phyloP scores from a whole-genome alignment of 164 flowering plant species.

The Dillenia turbinata region DNA sequence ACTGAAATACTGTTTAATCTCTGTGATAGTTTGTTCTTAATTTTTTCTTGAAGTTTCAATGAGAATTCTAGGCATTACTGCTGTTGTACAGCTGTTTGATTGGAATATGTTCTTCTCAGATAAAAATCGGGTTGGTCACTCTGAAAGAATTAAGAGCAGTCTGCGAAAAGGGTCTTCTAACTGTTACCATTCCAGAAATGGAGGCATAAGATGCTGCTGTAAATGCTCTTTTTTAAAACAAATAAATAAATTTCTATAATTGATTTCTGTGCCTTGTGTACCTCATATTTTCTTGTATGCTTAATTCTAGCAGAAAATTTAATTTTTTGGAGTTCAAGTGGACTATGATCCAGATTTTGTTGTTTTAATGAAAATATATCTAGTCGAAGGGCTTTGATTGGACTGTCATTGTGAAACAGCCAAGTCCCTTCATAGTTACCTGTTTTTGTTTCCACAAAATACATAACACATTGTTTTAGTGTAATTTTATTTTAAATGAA shows the following conservation, averaged over 20 bases:
- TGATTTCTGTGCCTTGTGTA: background rate
- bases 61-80: background rate
- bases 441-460: too few species aligned
- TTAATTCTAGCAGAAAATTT: background rate
- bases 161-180: constrained; percentile 89
- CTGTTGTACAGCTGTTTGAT: background rate
- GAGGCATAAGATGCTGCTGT: constrained; percentile 50
- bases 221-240: background rate
- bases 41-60: too few species aligned
- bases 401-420: too few species aligned
- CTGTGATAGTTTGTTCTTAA: too few species aligned
- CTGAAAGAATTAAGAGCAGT: constrained; percentile 58
- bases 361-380: too few species aligned
- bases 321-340: background rate
- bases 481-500: too few species aligned
- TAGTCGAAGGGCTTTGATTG: too few species aligned
- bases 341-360: constrained; percentile 1
- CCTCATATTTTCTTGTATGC: background rate
- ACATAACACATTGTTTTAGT: too few species aligned
- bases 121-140: constrained; percentile 45
- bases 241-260: background rate
- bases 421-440: too few species aligned
- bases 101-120: constrained; percentile 33
- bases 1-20: too few species aligned
- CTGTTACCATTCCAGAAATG: constrained; percentile 96